phyloP scores from a whole-genome alignment of 225 moss, liverwort and hornwort species.

The Thuidium tamariscinum region DNA sequence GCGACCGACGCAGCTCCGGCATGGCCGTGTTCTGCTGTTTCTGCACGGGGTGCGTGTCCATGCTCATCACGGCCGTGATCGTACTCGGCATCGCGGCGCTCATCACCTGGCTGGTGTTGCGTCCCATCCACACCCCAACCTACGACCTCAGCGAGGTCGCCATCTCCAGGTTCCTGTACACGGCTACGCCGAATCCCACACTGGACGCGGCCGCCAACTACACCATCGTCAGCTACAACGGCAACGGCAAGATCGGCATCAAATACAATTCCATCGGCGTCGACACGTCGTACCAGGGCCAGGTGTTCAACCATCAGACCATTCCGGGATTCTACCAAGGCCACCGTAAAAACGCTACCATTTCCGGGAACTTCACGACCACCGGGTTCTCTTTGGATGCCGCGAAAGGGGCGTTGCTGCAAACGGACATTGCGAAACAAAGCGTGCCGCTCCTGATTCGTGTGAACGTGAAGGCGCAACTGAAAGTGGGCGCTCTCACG shows the following conservation, averaged over 20 bases:
- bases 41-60: slow-evolving; percentile 1
- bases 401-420: background rate
- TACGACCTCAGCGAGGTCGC: slow-evolving; percentile 5
- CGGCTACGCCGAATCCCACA: background rate
- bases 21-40: slow-evolving; percentile 18
- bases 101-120: slow-evolving; percentile 32
- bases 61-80: slow-evolving; percentile 12
- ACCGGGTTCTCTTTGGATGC: background rate
- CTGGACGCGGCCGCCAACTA: slow-evolving; percentile 25
- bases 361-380: background rate
- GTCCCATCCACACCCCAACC: slow-evolving; percentile 15
- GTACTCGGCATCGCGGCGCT: slow-evolving; percentile 27
- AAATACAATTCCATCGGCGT: slow-evolving; percentile 43
- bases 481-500: slow-evolving; percentile 51
- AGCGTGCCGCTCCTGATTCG: slow-evolving; percentile 34
- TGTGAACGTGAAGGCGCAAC: slow-evolving; percentile 35
- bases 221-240: slow-evolving; percentile 39
- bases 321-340: slow-evolving; percentile 57
- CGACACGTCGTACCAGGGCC: slow-evolving; percentile 26
- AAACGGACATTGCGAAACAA: background rate
- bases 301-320: slow-evolving; percentile 9
- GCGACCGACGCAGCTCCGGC: background rate
- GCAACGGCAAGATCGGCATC: slow-evolving; percentile 71
- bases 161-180: background rate
- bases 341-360: slow-evolving; percentile 13